phyloP scores from a whole-genome alignment of 352 stramenopile genomes.

The Halophytophthora batemanensis region DNA sequence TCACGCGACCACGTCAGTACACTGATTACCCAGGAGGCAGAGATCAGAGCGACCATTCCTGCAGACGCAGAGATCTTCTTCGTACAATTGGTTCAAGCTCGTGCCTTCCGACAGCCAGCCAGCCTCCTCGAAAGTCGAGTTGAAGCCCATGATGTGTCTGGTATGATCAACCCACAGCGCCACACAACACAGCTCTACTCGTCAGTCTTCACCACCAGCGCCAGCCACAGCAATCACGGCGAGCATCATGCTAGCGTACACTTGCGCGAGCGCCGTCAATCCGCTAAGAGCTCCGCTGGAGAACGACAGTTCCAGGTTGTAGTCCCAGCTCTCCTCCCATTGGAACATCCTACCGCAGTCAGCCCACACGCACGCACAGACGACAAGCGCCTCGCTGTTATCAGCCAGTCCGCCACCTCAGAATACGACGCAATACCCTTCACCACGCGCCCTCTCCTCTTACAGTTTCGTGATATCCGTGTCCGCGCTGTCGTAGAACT shows the following conservation, averaged over 20 bases:
- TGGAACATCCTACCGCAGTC: conserved; percentile 5
- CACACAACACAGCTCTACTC: background rate
- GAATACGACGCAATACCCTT: conserved; percentile 18
- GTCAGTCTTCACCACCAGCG: no score
- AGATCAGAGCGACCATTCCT: background rate
- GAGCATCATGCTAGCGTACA: conserved; percentile 17
- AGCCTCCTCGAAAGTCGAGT: conserved; percentile 32
- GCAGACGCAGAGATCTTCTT: background rate
- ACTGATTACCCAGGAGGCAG: no score
- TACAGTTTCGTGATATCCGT: conserved; percentile 17
- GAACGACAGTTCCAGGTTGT: conserved; percentile 18
- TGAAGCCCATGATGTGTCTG: conserved; percentile 37
- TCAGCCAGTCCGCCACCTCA: conserved; percentile 10
- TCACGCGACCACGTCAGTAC: background rate
- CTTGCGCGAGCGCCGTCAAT: conserved; percentile 23
- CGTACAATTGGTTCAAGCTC: conserved; percentile 39
- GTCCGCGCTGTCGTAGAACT: conserved; percentile 18
- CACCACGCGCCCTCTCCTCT: conserved; percentile 14
- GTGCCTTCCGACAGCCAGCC: conserved; percentile 29
- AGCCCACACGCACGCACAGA: background rate
- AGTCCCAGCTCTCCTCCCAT: conserved; percentile 9
- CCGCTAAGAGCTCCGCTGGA: conserved; percentile 14
- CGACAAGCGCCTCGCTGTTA: no score
- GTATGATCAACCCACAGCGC: background rate
- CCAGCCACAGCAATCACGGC: background rate